A percentile compares a stretch with the other conserved stretches of the same genome.
phyloP scores from a whole-genome alignment of 305 asterid species.

The Andrographis paniculata region DNA sequence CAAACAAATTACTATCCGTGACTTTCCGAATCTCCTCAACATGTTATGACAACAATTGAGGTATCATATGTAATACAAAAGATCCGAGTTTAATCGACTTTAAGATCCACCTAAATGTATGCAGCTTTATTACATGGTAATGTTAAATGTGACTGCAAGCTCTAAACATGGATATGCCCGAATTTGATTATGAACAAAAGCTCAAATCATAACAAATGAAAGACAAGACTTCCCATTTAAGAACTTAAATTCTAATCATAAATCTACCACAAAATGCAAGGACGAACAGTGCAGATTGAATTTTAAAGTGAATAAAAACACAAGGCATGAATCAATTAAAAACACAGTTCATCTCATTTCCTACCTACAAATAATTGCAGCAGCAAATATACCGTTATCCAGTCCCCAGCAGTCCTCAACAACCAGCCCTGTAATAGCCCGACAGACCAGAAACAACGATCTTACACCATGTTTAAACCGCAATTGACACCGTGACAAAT shows the following conservation, averaged over 20 bases:
- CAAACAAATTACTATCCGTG: constrained; percentile 19
- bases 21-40: too few relatives aligned
- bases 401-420: constrained; percentile 85
- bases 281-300: constrained; percentile 6
- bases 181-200: too few relatives aligned
- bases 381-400: constrained; percentile 44
- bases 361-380: constrained; percentile 59
- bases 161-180: too few relatives aligned
- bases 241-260: too few relatives aligned
- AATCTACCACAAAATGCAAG: background rate
- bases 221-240: too few relatives aligned
- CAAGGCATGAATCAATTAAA: background rate
- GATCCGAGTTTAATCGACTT: too few relatives aligned
- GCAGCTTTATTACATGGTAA: too few relatives aligned
- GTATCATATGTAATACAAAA: too few relatives aligned
- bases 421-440: constrained; percentile 37
- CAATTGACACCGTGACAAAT: constrained; percentile 53
- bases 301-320: background rate
- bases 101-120: too few relatives aligned
- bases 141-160: too few relatives aligned
- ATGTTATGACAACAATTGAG: too few relatives aligned
- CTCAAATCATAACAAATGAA: too few relatives aligned
- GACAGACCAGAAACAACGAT: constrained; percentile 62
- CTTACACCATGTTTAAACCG: constrained; percentile 43
- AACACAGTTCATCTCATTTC: constrained; percentile 6